Percentiles rank a stretch among this genome's conserved stretches.
phyloP scores from a whole-genome alignment of 208 protist species.

The Crithidia bombi region DNA sequence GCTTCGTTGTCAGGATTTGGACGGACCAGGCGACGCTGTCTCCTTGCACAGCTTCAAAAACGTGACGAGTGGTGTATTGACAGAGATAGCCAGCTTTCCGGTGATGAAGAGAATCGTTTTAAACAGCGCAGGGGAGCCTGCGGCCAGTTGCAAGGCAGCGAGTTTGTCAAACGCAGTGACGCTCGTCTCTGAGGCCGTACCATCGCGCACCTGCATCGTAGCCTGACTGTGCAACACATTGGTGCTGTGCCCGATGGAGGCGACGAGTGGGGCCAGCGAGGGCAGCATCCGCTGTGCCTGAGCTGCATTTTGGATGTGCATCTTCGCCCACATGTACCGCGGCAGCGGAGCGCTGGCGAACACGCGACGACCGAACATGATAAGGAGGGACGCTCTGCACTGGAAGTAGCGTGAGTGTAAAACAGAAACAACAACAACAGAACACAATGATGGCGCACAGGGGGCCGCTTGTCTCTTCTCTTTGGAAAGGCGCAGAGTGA shows the following conservation, averaged over 20 bases:
- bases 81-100: constrained; percentile 15
- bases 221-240: constrained; percentile 33
- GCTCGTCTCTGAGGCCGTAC: constrained; percentile 29
- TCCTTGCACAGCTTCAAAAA: constrained; percentile 16
- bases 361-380: constrained; percentile 84
- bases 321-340: constrained; percentile 61
- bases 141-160: background rate
- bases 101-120: constrained; percentile 13
- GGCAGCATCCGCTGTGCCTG: constrained; percentile 72
- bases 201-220: constrained; percentile 30
- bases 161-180: constrained; percentile 25
- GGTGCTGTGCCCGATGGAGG: constrained; percentile 28
- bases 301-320: constrained; percentile 69
- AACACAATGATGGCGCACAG: too few relatives aligned
- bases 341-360: constrained; percentile 79
- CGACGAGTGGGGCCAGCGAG: constrained; percentile 51
- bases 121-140: constrained; percentile 1
- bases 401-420: background rate
- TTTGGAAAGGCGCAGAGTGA: background rate
- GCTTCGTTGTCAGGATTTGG: background rate
- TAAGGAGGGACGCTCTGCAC: background rate
- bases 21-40: background rate
- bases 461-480: too few relatives aligned
- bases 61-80: constrained; percentile 34
- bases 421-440: too few relatives aligned